Conservation (phyloP, 768 basidiomycete species). For the Podaxis carcinomalis region DNA sequence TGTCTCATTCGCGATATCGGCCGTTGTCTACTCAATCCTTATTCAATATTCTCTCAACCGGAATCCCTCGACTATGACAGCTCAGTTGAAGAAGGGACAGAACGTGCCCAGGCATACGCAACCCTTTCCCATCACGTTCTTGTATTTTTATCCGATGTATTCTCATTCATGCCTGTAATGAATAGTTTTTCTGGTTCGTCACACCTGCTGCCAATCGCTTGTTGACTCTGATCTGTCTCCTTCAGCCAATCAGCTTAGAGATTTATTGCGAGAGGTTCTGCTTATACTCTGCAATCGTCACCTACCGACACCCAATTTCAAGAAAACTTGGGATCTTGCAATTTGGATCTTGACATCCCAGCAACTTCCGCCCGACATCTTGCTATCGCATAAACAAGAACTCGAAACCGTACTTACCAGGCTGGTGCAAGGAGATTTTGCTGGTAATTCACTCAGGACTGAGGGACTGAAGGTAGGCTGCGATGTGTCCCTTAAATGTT, state of each 20-base stretch:
- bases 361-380: constrained; percentile 37
- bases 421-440: constrained; percentile 1
- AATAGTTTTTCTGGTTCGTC: constrained; percentile 46
- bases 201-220: neutral
- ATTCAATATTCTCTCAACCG: constrained; percentile 5
- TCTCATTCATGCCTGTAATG: constrained; percentile 42
- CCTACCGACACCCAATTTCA: constrained; percentile 33
- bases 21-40: constrained; percentile 33
- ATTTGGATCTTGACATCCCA: constrained; percentile 49
- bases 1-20: constrained; percentile 51
- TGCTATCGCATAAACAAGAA: constrained; percentile 18
- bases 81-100: constrained; percentile 30
- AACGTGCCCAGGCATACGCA: constrained; percentile 36
- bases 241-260: constrained; percentile 39
- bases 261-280: constrained; percentile 42
- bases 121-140: constrained; percentile 52
- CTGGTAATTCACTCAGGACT: neutral
- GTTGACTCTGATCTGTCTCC: neutral
- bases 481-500: neutral
- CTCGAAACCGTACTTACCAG: constrained; percentile 1
- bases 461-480: constrained; percentile 2
- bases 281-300: constrained; percentile 30
- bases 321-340: constrained; percentile 43
- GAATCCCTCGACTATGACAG: constrained; percentile 18
- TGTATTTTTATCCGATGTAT: constrained; percentile 44